Evolutionary conservation across 148 eudicot species (phyloP).

Genomic region (Chenopodium berlandieri): DNA sequence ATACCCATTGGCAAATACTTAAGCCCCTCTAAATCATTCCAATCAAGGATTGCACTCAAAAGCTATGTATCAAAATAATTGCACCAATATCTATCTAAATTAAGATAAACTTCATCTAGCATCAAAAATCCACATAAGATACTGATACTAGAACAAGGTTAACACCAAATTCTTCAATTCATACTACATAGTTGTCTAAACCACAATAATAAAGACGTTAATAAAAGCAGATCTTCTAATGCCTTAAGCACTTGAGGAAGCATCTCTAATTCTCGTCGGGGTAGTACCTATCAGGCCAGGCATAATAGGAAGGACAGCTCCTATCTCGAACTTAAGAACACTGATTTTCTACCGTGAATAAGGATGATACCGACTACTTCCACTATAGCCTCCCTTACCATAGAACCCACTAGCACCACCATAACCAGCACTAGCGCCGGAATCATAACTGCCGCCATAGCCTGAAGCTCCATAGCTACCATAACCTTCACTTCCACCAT

Average conservation of each 20-base stretch:
- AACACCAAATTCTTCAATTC: slow-evolving; percentile 12
- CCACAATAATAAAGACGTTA: slow-evolving; percentile 11
- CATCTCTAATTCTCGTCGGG: slow-evolving; percentile 37
- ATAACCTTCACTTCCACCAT: slow-evolving; percentile 43
- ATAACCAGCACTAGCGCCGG: slow-evolving; percentile 43
- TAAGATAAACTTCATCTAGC: slow-evolving; percentile 13
- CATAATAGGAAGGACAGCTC: slow-evolving; percentile 29
- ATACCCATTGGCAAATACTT: neutral
- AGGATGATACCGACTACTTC: slow-evolving; percentile 54
- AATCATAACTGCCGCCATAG: slow-evolving; percentile 39
- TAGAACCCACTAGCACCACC: slow-evolving; percentile 51
- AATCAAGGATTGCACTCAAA: neutral
- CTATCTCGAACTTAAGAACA: slow-evolving; percentile 47
- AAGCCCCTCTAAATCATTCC: neutral
- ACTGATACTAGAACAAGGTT: slow-evolving; percentile 10
- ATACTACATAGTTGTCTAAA: slow-evolving; percentile 26
- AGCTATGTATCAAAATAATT: neutral
- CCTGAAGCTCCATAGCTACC: slow-evolving; percentile 53
- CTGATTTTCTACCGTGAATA: slow-evolving; percentile 42
- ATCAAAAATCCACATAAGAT: slow-evolving; percentile 12
- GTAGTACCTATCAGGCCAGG: slow-evolving; percentile 34
- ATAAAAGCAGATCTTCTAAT: slow-evolving; percentile 32
- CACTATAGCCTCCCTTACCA: slow-evolving; percentile 74
- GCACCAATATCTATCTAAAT: slow-evolving; percentile 19
- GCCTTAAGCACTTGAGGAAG: slow-evolving; percentile 29